Base-by-base conservation (phyloP, 2,329 filamentous ascomycete species). In the Tolypocladium nubicola region DNA sequence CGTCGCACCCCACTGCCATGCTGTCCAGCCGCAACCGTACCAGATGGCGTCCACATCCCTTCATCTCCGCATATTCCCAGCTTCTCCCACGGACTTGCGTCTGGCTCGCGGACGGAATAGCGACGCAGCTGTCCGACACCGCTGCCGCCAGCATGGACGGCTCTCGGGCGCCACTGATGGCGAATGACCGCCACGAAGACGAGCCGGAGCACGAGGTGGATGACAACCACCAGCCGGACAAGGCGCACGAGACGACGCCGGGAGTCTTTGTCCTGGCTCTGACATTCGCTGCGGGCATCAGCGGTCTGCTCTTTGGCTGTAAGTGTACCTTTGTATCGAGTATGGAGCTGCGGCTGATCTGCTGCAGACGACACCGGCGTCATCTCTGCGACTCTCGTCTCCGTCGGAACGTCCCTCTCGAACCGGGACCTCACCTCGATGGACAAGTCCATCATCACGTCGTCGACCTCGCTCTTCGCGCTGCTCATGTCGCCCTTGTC, bases 381-480 rank as follows among this genome's bases (percentile, higher is more conserved):
- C 19, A 86, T 88, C 57, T 87, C 84, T 38, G 82, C 84, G 2
- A 87, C 84, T 1, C 76, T 88, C 40, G 81, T 88, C 52, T 85
- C 84, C 2, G 79, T 88, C 61, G 80, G 79, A 54, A 76, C 73
- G 2, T 81, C 83, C 10, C 80, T 88, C 38, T 84, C 81, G 35
- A 68, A 73, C 57, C 79, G 79, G 52, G 69, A 75, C 10, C 75
- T 88, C 33, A 84, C 79, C 1, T 81, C 83, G 0, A 71, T 86
- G 64, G 84, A 88, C 70, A 89, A 86, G 68, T 88, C 85, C 8
- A 74, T 89, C 61, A 85, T 88, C 64, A 89, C 86, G 3, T 85
- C 84, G n/a, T 81, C 79, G 26, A 88, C 86, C 6, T 82, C 84
- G 5, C 78, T 89, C 53, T 80, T 86, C 60, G 86, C 87, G 4